Evolutionary conservation across 768 basidiomycete species (phyloP), one percentile per base, ranked within the genome.

Genomic region (Exsudoporus frostii): DNA sequence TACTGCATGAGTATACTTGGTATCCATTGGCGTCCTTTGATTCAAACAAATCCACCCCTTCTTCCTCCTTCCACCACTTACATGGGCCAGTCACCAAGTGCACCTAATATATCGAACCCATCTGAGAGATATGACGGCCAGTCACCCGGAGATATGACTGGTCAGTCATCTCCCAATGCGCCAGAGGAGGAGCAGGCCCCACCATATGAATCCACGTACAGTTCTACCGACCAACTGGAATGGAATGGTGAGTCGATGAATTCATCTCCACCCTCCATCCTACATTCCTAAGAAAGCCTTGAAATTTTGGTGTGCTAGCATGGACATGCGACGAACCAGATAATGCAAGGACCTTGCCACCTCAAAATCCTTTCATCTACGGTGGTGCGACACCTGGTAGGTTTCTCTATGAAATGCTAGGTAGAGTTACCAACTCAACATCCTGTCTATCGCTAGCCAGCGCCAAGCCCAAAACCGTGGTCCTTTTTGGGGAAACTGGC

Each of bases 401-500:
- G 45, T 51, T 19, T 4, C 2, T 29, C 29, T 4, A 5, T 9
- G 20, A 5, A n/a, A 24, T 33, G 22, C 22, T 22, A 34, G 13
- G 17, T n/a, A 25, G 40, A 3, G n/a, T 19, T 10, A 13, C 32
- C 30, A 32, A 32, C 10, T 32, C 5, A 8, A 5, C 30, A 32
- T 32, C 30, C 30, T 13, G 5, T 32, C 5, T 32, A 13, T 32
- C 30, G 13, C 11, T 32, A 32, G 30, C 30, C 13, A 32, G 13
- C 30, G 13, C 13, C 30, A 32, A 8, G 30, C 30, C 30, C 5
- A 32, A 32, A 32, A 54, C 34, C 9, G 27, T 52, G 3, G 9
- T 53, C 14, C 29, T 56, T 6, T 55, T 55, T 9, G 54, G 54
- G 8, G 40, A 50, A 34, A 50, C 53, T 3, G 53, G 53, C 7